Percentiles rank a stretch among this genome's conserved stretches.
phyloP scores from a whole-genome alignment of 2,329 filamentous ascomycete genomes.

The Epichloe bromicola region DNA sequence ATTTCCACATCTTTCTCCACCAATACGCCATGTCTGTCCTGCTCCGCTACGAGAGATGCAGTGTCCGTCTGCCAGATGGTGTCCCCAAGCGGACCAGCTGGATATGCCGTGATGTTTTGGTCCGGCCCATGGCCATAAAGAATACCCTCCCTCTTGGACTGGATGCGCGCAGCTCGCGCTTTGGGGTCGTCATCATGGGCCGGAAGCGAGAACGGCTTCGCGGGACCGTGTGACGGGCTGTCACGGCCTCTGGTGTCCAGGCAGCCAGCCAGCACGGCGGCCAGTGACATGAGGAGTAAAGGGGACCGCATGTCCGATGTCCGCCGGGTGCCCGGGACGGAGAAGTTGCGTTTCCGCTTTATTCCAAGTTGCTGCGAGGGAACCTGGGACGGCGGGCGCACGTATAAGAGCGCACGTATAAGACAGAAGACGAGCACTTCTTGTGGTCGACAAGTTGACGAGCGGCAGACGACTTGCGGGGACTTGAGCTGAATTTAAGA shows the following conservation, averaged over 20 bases:
- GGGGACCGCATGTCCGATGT: too few relatives aligned
- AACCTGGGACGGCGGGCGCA: too few relatives aligned
- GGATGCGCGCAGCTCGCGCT: background rate
- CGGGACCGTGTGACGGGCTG: background rate
- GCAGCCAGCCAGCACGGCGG: background rate
- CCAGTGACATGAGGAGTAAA: background rate
- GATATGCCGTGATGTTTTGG: conserved; percentile 1
- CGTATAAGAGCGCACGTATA: too few relatives aligned
- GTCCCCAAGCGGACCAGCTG: background rate
- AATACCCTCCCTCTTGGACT: background rate
- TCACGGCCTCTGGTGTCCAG: too few relatives aligned
- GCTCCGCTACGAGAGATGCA: background rate
- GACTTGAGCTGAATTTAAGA: too few relatives aligned
- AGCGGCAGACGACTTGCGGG: too few relatives aligned
- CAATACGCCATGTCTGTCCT: background rate
- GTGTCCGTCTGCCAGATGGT: background rate
- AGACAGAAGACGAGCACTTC: too few relatives aligned
- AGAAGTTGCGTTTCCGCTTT: too few relatives aligned
- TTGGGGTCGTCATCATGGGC: background rate
- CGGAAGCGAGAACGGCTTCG: background rate
- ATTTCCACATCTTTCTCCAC: background rate
- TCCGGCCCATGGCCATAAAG: conserved; percentile 1
- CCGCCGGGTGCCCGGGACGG: too few relatives aligned
- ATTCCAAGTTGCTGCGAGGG: too few relatives aligned
- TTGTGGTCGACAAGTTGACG: too few relatives aligned